A percentile compares a stretch with the other conserved stretches of the same genome.
Conservation (phyloP, 129 eudicot species). For the Scalesia atractyloides region DNA sequence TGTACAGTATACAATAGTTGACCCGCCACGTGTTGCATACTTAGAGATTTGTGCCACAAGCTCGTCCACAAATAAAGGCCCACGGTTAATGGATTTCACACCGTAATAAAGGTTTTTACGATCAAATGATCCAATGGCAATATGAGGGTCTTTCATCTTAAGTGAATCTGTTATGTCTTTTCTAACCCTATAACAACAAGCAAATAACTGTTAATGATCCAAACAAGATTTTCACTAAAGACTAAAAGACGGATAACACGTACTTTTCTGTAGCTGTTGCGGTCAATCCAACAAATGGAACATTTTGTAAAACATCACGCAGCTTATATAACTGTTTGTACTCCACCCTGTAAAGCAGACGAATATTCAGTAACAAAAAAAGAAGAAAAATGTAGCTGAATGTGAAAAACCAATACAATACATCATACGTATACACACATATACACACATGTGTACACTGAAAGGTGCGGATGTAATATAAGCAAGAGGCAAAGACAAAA, state of each 20-base stretch:
- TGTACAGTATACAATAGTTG: slow-evolving; percentile 79
- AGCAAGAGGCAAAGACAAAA: background rate
- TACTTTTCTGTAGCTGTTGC: slow-evolving; percentile 98
- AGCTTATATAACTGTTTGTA: slow-evolving; percentile 75
- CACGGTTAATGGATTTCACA: slow-evolving; percentile 70
- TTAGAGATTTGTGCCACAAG: slow-evolving; percentile 63
- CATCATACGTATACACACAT: slow-evolving; percentile 8
- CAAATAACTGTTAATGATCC: background rate
- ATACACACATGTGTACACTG: background rate
- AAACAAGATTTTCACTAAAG: background rate
- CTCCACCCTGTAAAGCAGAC: slow-evolving; percentile 64
- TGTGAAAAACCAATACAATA: slow-evolving; percentile 7
- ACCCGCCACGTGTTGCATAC: slow-evolving; percentile 49
- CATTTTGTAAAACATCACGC: slow-evolving; percentile 62
- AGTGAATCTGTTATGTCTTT: slow-evolving; percentile 64
- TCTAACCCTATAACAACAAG: slow-evolving; percentile 63
- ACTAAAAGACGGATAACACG: slow-evolving; percentile 26
- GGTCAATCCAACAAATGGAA: slow-evolving; percentile 88
- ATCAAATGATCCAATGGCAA: slow-evolving; percentile 85
- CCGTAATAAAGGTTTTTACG: slow-evolving; percentile 86
- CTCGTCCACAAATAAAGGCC: slow-evolving; percentile 61
- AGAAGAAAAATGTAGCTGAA: background rate
- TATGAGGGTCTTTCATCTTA: slow-evolving; percentile 63
- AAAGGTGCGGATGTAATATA: slow-evolving; percentile 4
- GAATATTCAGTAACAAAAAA: slow-evolving; percentile 15